A percentile compares a stretch with the other conserved stretches of the same genome.
Conservation (phyloP, 106 monocot genomes). For the Dactylorhiza incarnata region DNA sequence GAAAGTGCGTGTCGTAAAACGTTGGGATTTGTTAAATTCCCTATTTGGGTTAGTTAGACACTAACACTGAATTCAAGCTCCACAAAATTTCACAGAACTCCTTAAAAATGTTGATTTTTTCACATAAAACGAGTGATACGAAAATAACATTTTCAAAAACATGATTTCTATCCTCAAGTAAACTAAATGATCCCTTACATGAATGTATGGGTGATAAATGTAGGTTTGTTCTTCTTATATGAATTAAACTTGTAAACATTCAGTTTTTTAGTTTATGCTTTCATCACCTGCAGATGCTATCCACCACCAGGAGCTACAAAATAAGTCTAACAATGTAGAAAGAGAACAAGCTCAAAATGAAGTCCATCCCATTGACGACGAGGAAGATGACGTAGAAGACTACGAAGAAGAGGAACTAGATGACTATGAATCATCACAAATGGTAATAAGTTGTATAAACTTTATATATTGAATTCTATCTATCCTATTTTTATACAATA, state of each 20-base stretch:
- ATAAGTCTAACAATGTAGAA: slow-evolving; percentile 16
- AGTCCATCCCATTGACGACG: slow-evolving; percentile 6
- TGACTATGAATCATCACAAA: slow-evolving; percentile 26
- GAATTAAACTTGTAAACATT: neutral
- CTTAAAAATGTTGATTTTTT: too few relatives aligned
- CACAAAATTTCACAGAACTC: too few relatives aligned
- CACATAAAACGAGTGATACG: too few relatives aligned
- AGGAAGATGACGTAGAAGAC: slow-evolving; percentile 11
- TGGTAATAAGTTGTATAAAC: slow-evolving; percentile 14
- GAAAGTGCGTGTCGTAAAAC: too few relatives aligned
- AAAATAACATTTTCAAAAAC: too few relatives aligned
- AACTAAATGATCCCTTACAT: neutral
- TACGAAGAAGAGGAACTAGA: slow-evolving; percentile 30
- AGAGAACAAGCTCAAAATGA: slow-evolving; percentile 22
- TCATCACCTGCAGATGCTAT: slow-evolving; percentile 21
- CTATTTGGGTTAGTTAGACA: too few relatives aligned
- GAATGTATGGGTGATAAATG: neutral
- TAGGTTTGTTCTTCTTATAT: neutral
- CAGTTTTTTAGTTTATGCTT: neutral
- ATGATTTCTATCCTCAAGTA: too few relatives aligned
- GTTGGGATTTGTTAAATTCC: too few relatives aligned
- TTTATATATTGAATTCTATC: too few relatives aligned
- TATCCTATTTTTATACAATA: too few relatives aligned
- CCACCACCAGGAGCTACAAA: slow-evolving; percentile 2
- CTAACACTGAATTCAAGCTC: too few relatives aligned